Base-by-base conservation (phyloP, 2,329 filamentous ascomycete species). In the Calonectria henricotiae region DNA sequence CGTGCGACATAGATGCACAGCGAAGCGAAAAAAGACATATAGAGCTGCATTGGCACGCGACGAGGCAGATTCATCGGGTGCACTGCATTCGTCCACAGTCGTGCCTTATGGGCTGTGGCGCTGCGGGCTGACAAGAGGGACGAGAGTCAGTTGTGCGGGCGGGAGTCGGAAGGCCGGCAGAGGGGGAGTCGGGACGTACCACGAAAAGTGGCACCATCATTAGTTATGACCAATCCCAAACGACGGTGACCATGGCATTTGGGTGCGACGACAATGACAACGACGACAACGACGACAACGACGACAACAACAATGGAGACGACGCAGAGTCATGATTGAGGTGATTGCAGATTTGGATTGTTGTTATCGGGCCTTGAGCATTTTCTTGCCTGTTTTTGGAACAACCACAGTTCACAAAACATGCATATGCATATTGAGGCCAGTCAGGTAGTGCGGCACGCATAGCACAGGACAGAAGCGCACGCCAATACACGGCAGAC, bases 361-460 rank as follows among this genome's bases (percentile, higher is more conserved):
- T 58, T 41, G n/a, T 27, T 41, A 27, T 39, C 20, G 54, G 47
- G 30, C 47, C 27, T 54, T 54, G 30, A 37, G 9, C n/a, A 12
- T n/a, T 8, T 23, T 25, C 35, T 23, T 55, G 20, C 20, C 51
- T 58, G 51, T 25, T 58, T 55, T 58, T 25, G 32, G 51, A 37
- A 58, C 23, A 25, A 58, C 11, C 51, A 39, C 51, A 37, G 51
- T 61, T 61, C 55, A 61, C n/a, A 41, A 61, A 61, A 61, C 37
- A 61, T 61, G 55, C 55, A 61, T 61, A 30, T 61, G 55, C 55
- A 61, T 30, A 43, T 61, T 61, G 55, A 61, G 55, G 55, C 55
- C 55, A 61, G 55, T 61, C 55, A 8, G 20, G 39, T 39, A 58
- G 51, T 58, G 51, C 51, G 25, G 30, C n/a, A 39, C 9, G 51